Percentiles rank a stretch among this genome's conserved stretches.
These are phyloP conservation scores for Rhododendron griersonianum DNA, from an alignment of 148 eudicot species.

Conservation along the genomic window DNA sequence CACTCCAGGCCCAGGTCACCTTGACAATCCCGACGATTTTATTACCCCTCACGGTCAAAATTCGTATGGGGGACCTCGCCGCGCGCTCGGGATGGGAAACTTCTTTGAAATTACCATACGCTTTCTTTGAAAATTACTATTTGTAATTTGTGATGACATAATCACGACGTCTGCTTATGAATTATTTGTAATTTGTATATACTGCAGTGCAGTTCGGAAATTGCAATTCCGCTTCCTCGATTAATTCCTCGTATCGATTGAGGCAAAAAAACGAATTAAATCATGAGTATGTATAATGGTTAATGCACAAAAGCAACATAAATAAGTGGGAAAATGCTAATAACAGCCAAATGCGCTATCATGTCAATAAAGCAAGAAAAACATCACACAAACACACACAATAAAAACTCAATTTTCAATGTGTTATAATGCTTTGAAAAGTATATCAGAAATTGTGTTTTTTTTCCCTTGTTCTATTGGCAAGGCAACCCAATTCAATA, in stretches of 20 bases:
- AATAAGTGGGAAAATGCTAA: no score
- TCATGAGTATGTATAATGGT: no score
- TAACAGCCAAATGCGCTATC: no score
- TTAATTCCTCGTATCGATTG: background rate
- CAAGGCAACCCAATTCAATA: no score
- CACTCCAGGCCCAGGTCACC: background rate
- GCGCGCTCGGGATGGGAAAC: background rate
- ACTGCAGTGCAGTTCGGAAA: background rate
- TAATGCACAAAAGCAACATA: no score
- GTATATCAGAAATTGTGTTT: no score
- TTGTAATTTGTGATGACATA: background rate
- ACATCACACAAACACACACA: no score
- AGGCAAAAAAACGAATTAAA: no score
- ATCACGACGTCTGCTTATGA: background rate
- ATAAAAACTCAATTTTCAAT: no score
- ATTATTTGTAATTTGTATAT: background rate
- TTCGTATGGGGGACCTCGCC: background rate
- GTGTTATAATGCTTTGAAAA: no score
- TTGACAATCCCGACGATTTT: background rate
- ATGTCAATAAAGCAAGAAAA: no score
- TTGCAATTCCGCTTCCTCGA: background rate
- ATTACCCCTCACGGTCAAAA: background rate
- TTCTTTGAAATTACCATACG: background rate
- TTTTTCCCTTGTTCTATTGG: no score
- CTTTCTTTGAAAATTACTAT: background rate